A percentile compares a stretch with the other conserved stretches of the same genome.
These are phyloP conservation scores for Neopestalotiopsis sp. DNA, from an alignment of 2,329 filamentous ascomycete genomes.

Conservation along the genomic window DNA sequence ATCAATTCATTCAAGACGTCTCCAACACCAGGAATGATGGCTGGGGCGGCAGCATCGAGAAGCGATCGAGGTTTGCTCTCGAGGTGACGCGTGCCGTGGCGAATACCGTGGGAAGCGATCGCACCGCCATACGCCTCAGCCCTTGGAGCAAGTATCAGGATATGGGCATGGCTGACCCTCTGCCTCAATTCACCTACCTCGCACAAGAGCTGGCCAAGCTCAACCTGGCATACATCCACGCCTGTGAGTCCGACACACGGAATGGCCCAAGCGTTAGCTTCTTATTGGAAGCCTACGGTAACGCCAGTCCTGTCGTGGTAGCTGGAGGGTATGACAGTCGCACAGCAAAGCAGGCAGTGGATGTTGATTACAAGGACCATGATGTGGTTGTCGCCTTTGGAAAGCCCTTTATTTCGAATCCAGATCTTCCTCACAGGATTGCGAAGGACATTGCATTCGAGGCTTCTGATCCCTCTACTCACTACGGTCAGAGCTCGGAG, in stretches of 20 bases:
- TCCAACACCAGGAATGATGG: slow-evolving; percentile 58
- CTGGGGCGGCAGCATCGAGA: slow-evolving; percentile 60
- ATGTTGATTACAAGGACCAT: not conserved
- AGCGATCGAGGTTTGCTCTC: slow-evolving; percentile 55
- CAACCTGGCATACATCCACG: slow-evolving; percentile 60
- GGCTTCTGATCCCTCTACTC: not conserved
- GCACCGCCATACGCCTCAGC: slow-evolving; percentile 53
- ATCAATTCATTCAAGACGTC: slow-evolving; percentile 60
- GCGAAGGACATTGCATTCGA: not conserved
- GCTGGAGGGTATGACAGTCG: not conserved
- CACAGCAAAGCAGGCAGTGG: not conserved
- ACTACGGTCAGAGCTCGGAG: not conserved
- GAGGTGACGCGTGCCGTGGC: slow-evolving; percentile 57
- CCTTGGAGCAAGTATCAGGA: slow-evolving; percentile 60
- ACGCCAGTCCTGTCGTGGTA: not conserved
- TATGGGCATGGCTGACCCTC: slow-evolving; percentile 60
- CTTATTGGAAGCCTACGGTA: not conserved
- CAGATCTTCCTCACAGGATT: not conserved
- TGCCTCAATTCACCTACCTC: slow-evolving; percentile 61
- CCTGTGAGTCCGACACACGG: slow-evolving; percentile 51
- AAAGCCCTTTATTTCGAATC: not conserved
- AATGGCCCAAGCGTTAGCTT: not conserved
- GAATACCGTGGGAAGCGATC: slow-evolving; percentile 52
- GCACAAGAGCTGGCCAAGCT: slow-evolving; percentile 52
- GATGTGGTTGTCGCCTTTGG: not conserved